phyloP scores from a whole-genome alignment of 2,329 filamentous ascomycete genomes.

The Aspergillus carbonarius region DNA sequence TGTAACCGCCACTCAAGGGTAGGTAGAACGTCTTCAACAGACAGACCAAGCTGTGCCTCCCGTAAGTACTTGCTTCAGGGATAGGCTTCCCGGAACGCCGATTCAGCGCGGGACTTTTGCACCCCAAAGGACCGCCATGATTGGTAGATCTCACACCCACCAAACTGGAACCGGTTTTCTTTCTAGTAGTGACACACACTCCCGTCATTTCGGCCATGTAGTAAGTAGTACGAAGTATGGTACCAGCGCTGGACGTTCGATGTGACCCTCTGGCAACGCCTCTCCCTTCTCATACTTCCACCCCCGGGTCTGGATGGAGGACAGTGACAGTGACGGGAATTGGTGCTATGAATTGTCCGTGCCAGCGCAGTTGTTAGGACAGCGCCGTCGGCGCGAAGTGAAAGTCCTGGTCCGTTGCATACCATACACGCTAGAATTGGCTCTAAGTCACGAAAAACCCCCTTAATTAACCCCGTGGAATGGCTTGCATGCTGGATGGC shows the following conservation, averaged over 20 bases:
- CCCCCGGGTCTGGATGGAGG: background rate
- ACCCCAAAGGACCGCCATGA: background rate
- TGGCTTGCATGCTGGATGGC: constrained; percentile 17
- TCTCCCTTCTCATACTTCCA: background rate
- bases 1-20: background rate
- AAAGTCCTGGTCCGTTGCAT: background rate
- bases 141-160: constrained; percentile 6
- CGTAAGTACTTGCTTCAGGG: constrained; percentile 1
- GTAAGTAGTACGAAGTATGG: background rate
- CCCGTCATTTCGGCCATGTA: background rate
- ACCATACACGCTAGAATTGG: background rate
- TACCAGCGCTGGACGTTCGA: too few relatives aligned
- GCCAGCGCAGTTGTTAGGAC: background rate
- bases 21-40: background rate
- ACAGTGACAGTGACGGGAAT: background rate
- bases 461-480: constrained; percentile 11
- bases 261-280: background rate
- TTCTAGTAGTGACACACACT: background rate
- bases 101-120: constrained; percentile 1
- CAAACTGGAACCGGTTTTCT: constrained; percentile 14
- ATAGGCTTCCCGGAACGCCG: constrained; percentile 1
- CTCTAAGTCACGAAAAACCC: background rate
- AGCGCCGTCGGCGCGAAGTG: background rate
- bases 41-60: background rate
- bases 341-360: background rate